phyloP scores from a whole-genome alignment of 1,284 basidiomycete genomes.

The Tilletia setariae region DNA sequence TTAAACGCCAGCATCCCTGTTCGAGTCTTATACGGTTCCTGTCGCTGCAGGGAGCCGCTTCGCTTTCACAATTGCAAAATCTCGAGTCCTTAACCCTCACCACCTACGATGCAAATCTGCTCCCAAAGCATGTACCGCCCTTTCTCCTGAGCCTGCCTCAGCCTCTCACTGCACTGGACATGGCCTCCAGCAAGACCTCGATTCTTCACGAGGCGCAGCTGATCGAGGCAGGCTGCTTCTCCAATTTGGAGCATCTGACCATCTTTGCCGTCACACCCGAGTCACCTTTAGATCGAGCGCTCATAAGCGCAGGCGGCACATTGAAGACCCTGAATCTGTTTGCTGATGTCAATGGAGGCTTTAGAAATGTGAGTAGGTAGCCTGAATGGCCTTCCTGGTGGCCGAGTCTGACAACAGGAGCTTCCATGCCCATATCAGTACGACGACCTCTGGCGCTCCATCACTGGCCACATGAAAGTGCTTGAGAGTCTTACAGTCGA shows the following conservation, averaged over 20 bases:
- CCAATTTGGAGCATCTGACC: slow-evolving; percentile 23
- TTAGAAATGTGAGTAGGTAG: slow-evolving; percentile 15
- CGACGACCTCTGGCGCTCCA: slow-evolving; percentile 23
- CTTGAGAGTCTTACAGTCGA: slow-evolving; percentile 22
- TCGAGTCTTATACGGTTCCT: neutral
- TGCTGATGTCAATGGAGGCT: slow-evolving; percentile 27
- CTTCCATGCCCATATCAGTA: slow-evolving; percentile 18
- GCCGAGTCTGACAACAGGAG: neutral
- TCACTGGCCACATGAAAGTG: slow-evolving; percentile 14
- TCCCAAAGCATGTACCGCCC: slow-evolving; percentile 20
- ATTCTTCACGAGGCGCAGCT: slow-evolving; percentile 23
- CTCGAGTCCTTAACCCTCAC: slow-evolving; percentile 26
- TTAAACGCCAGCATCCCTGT: neutral
- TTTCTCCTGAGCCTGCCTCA: slow-evolving; percentile 19
- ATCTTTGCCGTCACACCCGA: slow-evolving; percentile 30
- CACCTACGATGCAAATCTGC: slow-evolving; percentile 27
- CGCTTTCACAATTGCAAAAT: slow-evolving; percentile 7
- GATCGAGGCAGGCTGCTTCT: slow-evolving; percentile 20
- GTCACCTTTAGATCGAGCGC: slow-evolving; percentile 19
- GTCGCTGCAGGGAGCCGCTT: slow-evolving; percentile 18
- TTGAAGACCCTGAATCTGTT: slow-evolving; percentile 23
- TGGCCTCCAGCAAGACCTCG: slow-evolving; percentile 28
- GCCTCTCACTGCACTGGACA: slow-evolving; percentile 19
- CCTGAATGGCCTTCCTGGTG: neutral
- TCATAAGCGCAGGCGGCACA: slow-evolving; percentile 17